phyloP scores from a whole-genome alignment of 352 stramenopile genomes.

The Phytophthora lateralis region DNA sequence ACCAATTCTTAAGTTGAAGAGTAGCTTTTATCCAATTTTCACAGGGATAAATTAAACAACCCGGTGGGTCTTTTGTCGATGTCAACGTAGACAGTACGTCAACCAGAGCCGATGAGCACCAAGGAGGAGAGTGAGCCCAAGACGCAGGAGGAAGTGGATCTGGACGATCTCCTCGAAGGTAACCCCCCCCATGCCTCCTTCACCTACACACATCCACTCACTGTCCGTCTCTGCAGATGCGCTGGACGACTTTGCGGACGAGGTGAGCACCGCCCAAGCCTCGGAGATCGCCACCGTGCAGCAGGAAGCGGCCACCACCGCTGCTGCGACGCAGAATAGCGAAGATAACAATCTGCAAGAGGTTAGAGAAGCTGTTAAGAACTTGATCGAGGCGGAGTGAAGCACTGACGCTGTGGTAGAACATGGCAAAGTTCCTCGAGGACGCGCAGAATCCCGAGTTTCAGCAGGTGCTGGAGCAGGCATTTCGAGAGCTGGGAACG shows the following conservation, averaged over 20 bases:
- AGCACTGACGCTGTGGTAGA: constrained; percentile 44
- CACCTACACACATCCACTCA: not conserved
- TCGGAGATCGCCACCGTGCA: constrained; percentile 45
- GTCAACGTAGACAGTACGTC: constrained; percentile 5
- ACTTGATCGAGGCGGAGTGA: not conserved
- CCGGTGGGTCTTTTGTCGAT: not conserved
- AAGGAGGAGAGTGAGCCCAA: constrained; percentile 30
- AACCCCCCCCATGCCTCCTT: not conserved
- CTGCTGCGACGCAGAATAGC: constrained; percentile 46
- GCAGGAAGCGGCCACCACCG: constrained; percentile 58
- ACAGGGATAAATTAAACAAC: not conserved
- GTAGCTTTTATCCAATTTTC: not conserved
- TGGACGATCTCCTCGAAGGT: constrained; percentile 86
- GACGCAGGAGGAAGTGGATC: constrained; percentile 63
- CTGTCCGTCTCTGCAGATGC: constrained; percentile 52
- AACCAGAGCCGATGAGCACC: constrained; percentile 16
- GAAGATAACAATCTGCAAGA: constrained; percentile 74
- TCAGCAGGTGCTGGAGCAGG: constrained; percentile 86
- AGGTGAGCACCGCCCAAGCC: constrained; percentile 40
- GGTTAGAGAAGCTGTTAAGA: constrained; percentile 35
- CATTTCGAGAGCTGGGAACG: constrained; percentile 82
- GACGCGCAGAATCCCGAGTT: constrained; percentile 89
- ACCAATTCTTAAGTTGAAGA: too few relatives aligned
- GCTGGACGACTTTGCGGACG: constrained; percentile 84
- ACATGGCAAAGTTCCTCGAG: constrained; percentile 87